Percentiles rank a stretch among this genome's conserved stretches.
Conservation (phyloP, 768 basidiomycete species). For the Tulasnella sp. region DNA sequence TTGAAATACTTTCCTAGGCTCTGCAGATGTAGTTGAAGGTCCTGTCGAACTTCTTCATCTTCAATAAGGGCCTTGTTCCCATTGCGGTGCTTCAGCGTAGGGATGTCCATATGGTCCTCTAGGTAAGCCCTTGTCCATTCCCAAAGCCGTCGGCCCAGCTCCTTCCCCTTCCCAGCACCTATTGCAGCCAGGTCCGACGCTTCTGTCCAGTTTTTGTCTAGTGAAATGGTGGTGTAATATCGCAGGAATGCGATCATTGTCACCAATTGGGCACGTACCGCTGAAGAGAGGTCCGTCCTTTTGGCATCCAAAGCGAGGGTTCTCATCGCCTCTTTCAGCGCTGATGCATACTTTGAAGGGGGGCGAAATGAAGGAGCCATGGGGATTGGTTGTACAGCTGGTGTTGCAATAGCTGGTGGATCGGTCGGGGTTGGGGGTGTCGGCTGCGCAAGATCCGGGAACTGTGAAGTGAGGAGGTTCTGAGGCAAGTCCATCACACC, state of each 20-base stretch:
- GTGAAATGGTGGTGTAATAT: neutral
- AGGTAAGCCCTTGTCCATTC: neutral
- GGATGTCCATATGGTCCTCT: neutral
- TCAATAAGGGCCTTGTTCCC: neutral
- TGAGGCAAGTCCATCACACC: too few species aligned
- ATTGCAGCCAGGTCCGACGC: neutral
- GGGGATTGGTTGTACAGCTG: too few species aligned
- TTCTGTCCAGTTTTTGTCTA: neutral
- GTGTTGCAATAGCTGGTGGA: too few species aligned
- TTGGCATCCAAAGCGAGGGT: too few species aligned
- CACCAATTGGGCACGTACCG: neutral
- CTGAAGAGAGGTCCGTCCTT: too few species aligned
- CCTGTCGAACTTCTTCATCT: neutral
- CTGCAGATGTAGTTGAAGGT: slow-evolving; percentile 20
- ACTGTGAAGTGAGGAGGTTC: too few species aligned
- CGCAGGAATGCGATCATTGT: neutral
- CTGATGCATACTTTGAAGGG: too few species aligned
- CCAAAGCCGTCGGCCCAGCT: neutral
- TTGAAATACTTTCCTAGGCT: slow-evolving; percentile 23
- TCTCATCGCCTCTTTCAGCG: too few species aligned
- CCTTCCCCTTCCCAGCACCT: neutral
- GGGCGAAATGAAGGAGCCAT: too few species aligned
- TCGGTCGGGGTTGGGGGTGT: too few species aligned
- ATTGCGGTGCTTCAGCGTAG: neutral
- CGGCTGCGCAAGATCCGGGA: too few species aligned